Conservation (phyloP, 2,329 filamentous ascomycete genomes). For the Gremmenia infestans region DNA sequence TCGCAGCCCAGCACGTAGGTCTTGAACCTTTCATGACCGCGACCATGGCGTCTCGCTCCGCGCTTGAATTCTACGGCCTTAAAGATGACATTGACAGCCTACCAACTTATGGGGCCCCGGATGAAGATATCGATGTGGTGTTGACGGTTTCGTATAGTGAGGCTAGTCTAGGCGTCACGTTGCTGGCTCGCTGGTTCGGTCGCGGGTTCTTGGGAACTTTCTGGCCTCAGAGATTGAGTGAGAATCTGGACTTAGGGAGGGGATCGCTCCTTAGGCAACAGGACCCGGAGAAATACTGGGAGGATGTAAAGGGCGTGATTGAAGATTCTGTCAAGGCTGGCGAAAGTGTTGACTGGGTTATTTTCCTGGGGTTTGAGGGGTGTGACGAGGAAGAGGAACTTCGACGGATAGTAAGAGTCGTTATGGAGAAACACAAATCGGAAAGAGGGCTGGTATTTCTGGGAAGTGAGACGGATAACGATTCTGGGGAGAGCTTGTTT, state of each 20-base stretch:
- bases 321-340: background rate
- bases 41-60: background rate
- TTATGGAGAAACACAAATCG: background rate
- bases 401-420: background rate
- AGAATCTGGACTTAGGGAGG: background rate
- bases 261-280: background rate
- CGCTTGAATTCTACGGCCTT: background rate
- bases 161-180: background rate
- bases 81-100: background rate
- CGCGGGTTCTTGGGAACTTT: background rate
- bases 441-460: background rate
- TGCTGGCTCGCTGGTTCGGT: background rate
- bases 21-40: background rate
- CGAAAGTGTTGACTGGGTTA: background rate
- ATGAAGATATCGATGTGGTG: background rate
- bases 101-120: background rate
- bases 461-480: background rate
- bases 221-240: background rate
- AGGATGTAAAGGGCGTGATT: background rate
- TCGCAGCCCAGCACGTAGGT: background rate
- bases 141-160: background rate
- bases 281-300: background rate
- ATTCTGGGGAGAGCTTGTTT: background rate
- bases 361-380: background rate
- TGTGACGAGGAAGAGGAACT: background rate